Percentiles rank a stretch among this genome's conserved stretches.
Conservation (phyloP, 2,329 filamentous ascomycete genomes). For the Penicillium frequentans region DNA sequence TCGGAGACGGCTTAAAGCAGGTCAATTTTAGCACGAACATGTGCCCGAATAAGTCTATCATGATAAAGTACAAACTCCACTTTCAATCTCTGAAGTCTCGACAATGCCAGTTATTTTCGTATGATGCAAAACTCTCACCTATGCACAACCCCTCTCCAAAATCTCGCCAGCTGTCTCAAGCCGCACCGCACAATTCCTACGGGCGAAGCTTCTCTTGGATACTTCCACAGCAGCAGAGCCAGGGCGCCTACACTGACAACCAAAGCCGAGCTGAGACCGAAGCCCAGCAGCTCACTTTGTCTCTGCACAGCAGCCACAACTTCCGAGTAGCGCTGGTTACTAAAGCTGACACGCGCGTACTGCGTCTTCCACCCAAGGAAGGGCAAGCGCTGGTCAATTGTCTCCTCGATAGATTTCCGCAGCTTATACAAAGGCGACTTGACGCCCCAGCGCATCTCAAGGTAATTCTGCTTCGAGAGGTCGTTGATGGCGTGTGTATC, state of each 20-base stretch:
- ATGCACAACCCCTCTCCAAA: slow-evolving; percentile 7
- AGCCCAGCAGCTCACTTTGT: slow-evolving; percentile 64
- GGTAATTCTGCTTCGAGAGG: slow-evolving; percentile 85
- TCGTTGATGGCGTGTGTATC: slow-evolving; percentile 92
- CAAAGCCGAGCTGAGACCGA: slow-evolving; percentile 30
- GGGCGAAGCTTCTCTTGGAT: slow-evolving; percentile 24
- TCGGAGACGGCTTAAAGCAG: not conserved
- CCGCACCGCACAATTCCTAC: slow-evolving; percentile 14
- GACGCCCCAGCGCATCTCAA: slow-evolving; percentile 89
- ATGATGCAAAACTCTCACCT: not conserved
- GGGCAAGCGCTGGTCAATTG: slow-evolving; percentile 73
- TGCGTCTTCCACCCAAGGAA: slow-evolving; percentile 85
- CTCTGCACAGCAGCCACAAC: slow-evolving; percentile 68
- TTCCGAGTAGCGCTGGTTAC: slow-evolving; percentile 86
- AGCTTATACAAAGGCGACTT: slow-evolving; percentile 73
- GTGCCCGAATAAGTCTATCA: not conserved
- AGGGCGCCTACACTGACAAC: slow-evolving; percentile 30
- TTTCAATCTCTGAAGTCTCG: not conserved
- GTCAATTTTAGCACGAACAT: not conserved
- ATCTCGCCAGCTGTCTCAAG: slow-evolving; percentile 12
- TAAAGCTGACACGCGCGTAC: slow-evolving; percentile 89
- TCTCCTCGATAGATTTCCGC: slow-evolving; percentile 85
- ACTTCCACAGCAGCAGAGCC: slow-evolving; percentile 33
- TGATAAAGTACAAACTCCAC: not conserved
- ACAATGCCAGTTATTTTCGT: not conserved